Conservation (phyloP, 164 flowering plant species). For the Annona squamosa region DNA sequence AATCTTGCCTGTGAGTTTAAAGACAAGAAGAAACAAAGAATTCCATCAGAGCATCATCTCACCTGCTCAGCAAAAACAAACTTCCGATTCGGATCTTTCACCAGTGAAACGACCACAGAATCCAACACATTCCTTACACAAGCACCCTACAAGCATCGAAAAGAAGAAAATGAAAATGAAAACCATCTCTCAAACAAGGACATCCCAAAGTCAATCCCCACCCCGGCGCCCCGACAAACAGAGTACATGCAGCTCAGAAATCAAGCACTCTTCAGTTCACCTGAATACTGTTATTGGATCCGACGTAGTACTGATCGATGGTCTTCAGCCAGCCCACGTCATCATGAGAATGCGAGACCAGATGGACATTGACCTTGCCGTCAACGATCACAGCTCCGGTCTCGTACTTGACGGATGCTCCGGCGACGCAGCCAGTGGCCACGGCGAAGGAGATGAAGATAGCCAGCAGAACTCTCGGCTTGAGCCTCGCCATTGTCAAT, state of each 20-base stretch:
- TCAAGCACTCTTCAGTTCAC: constrained; percentile 14
- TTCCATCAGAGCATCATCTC: neutral
- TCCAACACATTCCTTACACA: constrained; percentile 70
- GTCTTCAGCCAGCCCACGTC: constrained; percentile 96
- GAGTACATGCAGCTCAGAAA: neutral
- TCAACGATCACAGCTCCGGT: constrained; percentile 46
- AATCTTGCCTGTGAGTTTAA: neutral
- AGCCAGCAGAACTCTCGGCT: neutral
- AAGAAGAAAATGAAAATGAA: neutral
- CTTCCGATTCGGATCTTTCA: constrained; percentile 61
- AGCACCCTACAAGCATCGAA: constrained; percentile 42
- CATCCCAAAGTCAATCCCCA: neutral
- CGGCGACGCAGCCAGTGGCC: neutral
- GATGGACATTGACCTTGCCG: constrained; percentile 70
- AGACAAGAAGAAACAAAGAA: neutral
- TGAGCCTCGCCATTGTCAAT: neutral
- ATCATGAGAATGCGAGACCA: constrained; percentile 84
- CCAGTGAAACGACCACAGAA: constrained; percentile 57
- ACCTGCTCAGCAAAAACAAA: constrained; percentile 80
- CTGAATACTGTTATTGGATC: constrained; percentile 81
- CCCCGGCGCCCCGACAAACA: neutral
- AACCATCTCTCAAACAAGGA: neutral
- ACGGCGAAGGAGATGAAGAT: neutral
- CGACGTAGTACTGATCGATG: constrained; percentile 82
- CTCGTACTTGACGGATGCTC: constrained; percentile 29